These are phyloP conservation scores for Daldinia caldariorum DNA, from an alignment of 495 filamentous ascomycete species.

Conservation along the genomic window DNA sequence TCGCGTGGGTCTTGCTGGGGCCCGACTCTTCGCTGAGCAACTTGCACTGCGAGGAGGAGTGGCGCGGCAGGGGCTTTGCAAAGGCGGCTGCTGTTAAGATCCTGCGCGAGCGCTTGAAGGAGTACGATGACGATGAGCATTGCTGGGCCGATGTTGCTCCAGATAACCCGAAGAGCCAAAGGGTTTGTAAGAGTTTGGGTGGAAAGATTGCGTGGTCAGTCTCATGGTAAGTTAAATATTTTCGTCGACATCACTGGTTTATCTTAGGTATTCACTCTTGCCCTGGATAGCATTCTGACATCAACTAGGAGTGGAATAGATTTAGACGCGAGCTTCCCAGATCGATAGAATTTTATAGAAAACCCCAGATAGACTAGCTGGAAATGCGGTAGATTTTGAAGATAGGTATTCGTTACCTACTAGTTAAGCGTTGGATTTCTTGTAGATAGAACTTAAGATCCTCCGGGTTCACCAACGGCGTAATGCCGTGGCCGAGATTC, in stretches of 20 bases:
- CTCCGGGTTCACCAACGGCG: slow-evolving; percentile 91
- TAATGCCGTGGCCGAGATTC: slow-evolving; percentile 94
- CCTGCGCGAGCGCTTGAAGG: slow-evolving; percentile 50
- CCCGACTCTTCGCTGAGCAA: slow-evolving; percentile 45
- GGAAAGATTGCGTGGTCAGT: slow-evolving; percentile 50
- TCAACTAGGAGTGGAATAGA: slow-evolving; percentile 42
- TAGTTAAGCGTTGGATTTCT: slow-evolving; percentile 81
- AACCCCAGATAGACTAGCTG: background rate
- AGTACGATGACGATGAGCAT: slow-evolving; percentile 53
- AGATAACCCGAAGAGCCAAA: slow-evolving; percentile 53
- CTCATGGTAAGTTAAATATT: slow-evolving; percentile 54
- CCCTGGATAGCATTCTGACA: background rate
- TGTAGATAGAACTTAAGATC: slow-evolving; percentile 92
- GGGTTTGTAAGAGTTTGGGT: slow-evolving; percentile 56
- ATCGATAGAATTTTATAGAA: slow-evolving; percentile 19
- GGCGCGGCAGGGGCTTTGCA: slow-evolving; percentile 56
- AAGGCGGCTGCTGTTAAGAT: slow-evolving; percentile 55
- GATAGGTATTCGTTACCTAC: slow-evolving; percentile 17
- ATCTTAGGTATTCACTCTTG: slow-evolving; percentile 6
- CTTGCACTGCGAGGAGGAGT: slow-evolving; percentile 50
- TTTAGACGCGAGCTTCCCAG: slow-evolving; percentile 40
- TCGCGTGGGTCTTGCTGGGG: slow-evolving; percentile 58
- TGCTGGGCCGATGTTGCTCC: slow-evolving; percentile 57
- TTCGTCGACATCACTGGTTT: background rate
- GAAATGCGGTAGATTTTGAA: background rate